phyloP scores from a whole-genome alignment of 2,329 filamentous ascomycete genomes.

The Sclerotiophoma versabilis region DNA sequence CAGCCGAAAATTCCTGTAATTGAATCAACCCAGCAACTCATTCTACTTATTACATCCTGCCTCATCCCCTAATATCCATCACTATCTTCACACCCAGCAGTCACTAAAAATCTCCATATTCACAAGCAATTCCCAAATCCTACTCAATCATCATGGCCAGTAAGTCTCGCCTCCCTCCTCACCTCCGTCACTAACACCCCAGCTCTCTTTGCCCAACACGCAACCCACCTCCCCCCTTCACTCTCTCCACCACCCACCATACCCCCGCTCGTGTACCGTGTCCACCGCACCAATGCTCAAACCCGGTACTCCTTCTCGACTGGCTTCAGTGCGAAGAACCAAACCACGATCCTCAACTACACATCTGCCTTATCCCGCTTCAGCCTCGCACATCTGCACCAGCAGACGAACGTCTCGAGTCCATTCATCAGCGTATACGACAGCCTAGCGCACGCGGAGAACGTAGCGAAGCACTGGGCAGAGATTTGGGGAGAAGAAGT shows the following conservation, averaged over 20 bases:
- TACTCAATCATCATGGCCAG: slow-evolving; percentile 21
- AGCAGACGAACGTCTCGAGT: slow-evolving; percentile 45
- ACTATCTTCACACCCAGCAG: not conserved
- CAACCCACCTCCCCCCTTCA: slow-evolving; percentile 3
- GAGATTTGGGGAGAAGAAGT: slow-evolving; percentile 32
- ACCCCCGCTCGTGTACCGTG: slow-evolving; percentile 40
- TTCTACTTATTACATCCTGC: not conserved
- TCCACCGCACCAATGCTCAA: slow-evolving; percentile 38
- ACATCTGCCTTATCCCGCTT: slow-evolving; percentile 33
- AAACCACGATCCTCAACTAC: slow-evolving; percentile 43
- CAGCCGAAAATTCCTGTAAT: not conserved
- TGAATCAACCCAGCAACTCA: not conserved
- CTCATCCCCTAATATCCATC: no score
- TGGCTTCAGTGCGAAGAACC: slow-evolving; percentile 46
- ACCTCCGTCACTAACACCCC: not conserved
- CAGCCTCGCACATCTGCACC: slow-evolving; percentile 39
- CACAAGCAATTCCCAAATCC: not conserved
- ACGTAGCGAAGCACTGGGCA: slow-evolving; percentile 32
- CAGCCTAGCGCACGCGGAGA: slow-evolving; percentile 34
- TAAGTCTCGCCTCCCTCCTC: slow-evolving; percentile 1
- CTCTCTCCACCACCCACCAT: slow-evolving; percentile 30
- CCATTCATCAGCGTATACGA: slow-evolving; percentile 47
- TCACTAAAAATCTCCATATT: not conserved
- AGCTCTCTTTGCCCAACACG: slow-evolving; percentile 21
- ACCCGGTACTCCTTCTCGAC: slow-evolving; percentile 40